Conservation (phyloP, 805 yeast genomes). For the Starmerella apicola region DNA sequence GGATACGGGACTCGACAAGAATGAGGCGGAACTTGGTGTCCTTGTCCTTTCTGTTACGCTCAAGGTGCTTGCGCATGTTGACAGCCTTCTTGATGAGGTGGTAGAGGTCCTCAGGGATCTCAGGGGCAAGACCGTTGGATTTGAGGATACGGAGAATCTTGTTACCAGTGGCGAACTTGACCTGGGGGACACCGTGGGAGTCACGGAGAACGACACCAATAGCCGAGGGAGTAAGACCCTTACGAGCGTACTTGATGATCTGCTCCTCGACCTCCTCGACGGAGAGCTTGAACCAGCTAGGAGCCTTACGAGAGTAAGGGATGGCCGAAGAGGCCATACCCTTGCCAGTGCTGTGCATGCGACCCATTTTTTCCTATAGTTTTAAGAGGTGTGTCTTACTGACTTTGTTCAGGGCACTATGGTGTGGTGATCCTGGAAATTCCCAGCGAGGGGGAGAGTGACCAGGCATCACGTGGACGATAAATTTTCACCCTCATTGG, state of each 20-base stretch:
- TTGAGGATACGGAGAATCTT: constrained; percentile 98
- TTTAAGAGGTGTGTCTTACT: constrained; percentile 17
- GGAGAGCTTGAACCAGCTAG: constrained; percentile 98
- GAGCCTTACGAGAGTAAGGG: constrained; percentile 98
- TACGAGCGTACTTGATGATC: constrained; percentile 98
- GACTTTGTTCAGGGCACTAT: constrained; percentile 11
- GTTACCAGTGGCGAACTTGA: constrained; percentile 96
- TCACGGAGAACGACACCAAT: constrained; percentile 99
- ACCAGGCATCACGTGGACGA: too few relatives aligned
- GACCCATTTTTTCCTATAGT: constrained; percentile 73
- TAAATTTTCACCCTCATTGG: too few relatives aligned
- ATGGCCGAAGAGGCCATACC: constrained; percentile 98
- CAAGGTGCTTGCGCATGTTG: constrained; percentile 99
- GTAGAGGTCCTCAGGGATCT: constrained; percentile 99
- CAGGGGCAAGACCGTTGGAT: constrained; percentile 99
- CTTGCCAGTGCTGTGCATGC: constrained; percentile 99
- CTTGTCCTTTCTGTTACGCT: constrained; percentile 99
- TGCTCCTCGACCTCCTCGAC: constrained; percentile 94
- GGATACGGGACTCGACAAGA: constrained; percentile 99
- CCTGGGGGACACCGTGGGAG: constrained; percentile 98
- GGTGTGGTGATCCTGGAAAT: constrained; percentile 5
- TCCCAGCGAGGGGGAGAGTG: too few relatives aligned
- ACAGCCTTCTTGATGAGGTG: constrained; percentile 99
- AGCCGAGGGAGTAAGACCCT: constrained; percentile 99
- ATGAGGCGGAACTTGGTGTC: constrained; percentile 99